phyloP scores from a whole-genome alignment of 371 early-diverging fungal genomes.

The Zychaea mexicana region DNA sequence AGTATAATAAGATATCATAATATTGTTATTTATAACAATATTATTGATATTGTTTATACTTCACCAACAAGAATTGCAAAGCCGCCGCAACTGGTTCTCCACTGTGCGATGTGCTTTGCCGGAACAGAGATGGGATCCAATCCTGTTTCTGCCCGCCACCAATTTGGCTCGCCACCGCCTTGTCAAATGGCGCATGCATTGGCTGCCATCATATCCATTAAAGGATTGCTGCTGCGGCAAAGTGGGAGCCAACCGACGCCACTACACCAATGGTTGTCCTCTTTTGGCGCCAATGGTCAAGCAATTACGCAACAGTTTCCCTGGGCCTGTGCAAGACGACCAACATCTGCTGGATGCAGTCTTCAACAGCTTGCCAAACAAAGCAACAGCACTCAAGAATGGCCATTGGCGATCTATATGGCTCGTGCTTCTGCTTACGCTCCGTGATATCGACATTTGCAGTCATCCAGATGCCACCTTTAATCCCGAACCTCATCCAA shows the following conservation, averaged over 20 bases:
- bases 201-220: slow-evolving; percentile 2
- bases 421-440: slow-evolving; percentile 4
- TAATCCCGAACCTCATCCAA: background rate
- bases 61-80: background rate
- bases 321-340: background rate
- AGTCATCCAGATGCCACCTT: slow-evolving; percentile 3
- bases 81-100: too few relatives aligned
- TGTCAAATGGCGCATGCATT: slow-evolving; percentile 11
- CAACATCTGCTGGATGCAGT: background rate
- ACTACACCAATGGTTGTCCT: background rate
- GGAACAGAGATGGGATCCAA: background rate
- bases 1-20: too few relatives aligned
- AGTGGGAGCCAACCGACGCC: background rate
- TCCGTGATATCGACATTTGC: slow-evolving; percentile 4
- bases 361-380: background rate
- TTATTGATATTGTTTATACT: too few relatives aligned
- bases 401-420: slow-evolving; percentile 4
- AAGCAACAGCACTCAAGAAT: background rate
- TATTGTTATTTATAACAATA: too few relatives aligned
- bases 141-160: slow-evolving; percentile 5
- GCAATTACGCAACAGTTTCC: background rate
- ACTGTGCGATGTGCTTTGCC: background rate
- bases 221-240: slow-evolving; percentile 6
- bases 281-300: background rate
- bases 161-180: slow-evolving; percentile 5